Conservation (phyloP, 768 basidiomycete genomes). For the Termitomyces sp. region DNA sequence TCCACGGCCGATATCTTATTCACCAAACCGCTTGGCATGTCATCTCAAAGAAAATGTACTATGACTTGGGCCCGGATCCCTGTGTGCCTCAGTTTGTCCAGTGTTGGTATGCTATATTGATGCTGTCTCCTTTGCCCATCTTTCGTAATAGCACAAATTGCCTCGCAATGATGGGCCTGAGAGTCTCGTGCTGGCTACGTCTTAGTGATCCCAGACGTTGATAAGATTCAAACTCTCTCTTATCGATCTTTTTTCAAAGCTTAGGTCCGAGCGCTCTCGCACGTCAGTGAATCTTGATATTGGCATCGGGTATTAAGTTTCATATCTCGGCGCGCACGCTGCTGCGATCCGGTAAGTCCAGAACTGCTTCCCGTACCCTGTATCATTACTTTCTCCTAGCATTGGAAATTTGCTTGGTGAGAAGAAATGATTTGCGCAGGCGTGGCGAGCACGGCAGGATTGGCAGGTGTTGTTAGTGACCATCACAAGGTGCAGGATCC, state of each 20-base stretch:
- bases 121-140: not conserved
- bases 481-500: not conserved
- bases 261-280: constrained; percentile 78
- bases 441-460: constrained; percentile 37
- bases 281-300: constrained; percentile 77
- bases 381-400: not conserved
- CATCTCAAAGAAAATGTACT: constrained; percentile 54
- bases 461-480: constrained; percentile 36
- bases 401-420: constrained; percentile 10
- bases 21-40: constrained; percentile 80
- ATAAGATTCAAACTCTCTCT: not conserved
- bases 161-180: constrained; percentile 97
- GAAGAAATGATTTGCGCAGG: constrained; percentile 6
- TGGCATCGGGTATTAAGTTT: constrained; percentile 67
- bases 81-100: constrained; percentile 70
- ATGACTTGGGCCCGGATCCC: constrained; percentile 58
- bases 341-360: constrained; percentile 64
- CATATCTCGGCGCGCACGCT: constrained; percentile 77
- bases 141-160: constrained; percentile 50
- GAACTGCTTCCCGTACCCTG: not conserved
- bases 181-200: constrained; percentile 63
- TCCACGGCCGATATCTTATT: constrained; percentile 56
- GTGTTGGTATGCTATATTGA: constrained; percentile 47
- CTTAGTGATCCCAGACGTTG: constrained; percentile 22
- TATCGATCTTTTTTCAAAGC: constrained; percentile 26